These are phyloP conservation scores for Paraphaeosphaeria minitans DNA, from an alignment of 2,329 filamentous ascomycete genomes.

Conservation along the genomic window DNA sequence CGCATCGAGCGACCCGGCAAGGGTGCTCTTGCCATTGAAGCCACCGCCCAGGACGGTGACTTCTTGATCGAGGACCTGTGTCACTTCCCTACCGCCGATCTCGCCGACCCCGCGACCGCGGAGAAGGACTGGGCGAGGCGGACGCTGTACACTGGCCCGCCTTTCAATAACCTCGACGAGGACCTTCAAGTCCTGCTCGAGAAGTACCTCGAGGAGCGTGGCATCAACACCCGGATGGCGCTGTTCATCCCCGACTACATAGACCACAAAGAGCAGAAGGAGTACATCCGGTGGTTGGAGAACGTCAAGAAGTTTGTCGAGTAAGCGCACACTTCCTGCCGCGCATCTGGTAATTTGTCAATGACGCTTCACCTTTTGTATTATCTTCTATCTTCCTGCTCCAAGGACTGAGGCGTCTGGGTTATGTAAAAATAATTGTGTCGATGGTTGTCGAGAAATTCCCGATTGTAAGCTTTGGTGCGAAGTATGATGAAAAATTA, in stretches of 20 bases:
- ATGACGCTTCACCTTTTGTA: conserved; percentile 24
- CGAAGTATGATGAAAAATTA: conserved; percentile 18
- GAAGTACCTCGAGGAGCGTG: conserved; percentile 92
- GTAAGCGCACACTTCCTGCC: conserved; percentile 30
- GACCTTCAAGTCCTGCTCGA: conserved; percentile 92
- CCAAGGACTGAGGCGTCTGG: conserved; percentile 19
- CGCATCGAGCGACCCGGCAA: conserved; percentile 85
- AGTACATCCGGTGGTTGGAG: conserved; percentile 90
- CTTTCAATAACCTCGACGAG: conserved; percentile 93
- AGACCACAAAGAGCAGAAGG: conserved; percentile 97
- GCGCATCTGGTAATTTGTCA: conserved; percentile 4
- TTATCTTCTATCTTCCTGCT: conserved; percentile 21
- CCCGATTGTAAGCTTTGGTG: conserved; percentile 10
- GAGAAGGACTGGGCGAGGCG: conserved; percentile 78
- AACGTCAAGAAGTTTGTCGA: conserved; percentile 85
- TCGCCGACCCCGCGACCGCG: conserved; percentile 76
- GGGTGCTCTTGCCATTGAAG: conserved; percentile 86
- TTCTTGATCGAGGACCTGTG: conserved; percentile 90
- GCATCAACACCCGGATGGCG: conserved; percentile 83
- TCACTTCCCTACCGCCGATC: conserved; percentile 78
- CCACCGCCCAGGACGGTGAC: conserved; percentile 81
- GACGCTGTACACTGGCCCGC: conserved; percentile 85
- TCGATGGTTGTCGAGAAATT: not conserved
- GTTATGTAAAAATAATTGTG: conserved; percentile 35
- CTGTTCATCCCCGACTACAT: conserved; percentile 95